A percentile compares a stretch with the other conserved stretches of the same genome.
Conservation (phyloP, 805 yeast genomes). For the Lipomyces anomalus region DNA sequence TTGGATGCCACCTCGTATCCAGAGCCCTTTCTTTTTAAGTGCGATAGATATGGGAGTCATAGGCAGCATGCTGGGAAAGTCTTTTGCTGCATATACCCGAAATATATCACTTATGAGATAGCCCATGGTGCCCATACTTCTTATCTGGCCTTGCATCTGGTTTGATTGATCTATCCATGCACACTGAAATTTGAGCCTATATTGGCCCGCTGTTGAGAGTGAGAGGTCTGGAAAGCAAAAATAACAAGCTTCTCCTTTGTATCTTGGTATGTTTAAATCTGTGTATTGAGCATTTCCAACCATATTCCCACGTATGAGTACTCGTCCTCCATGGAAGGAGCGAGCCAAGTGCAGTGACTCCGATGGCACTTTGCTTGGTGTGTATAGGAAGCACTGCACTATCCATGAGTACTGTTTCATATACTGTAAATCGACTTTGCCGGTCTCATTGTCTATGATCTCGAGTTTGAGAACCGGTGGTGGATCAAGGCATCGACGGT, state of each 20-base stretch:
- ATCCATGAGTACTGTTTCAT: slow-evolving; percentile 20
- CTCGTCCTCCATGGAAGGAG: slow-evolving; percentile 7
- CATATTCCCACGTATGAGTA: slow-evolving; percentile 22
- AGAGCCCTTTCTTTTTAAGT: slow-evolving; percentile 19
- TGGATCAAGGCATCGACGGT: slow-evolving; percentile 24
- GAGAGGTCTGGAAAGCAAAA: slow-evolving; percentile 34
- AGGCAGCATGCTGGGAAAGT: slow-evolving; percentile 32
- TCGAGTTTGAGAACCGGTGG: slow-evolving; percentile 24
- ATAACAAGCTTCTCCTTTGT: slow-evolving; percentile 22
- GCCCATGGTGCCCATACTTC: slow-evolving; percentile 23
- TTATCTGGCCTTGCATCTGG: slow-evolving; percentile 9
- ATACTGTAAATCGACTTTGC: slow-evolving; percentile 11
- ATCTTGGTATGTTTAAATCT: slow-evolving; percentile 14
- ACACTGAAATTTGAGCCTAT: slow-evolving; percentile 29
- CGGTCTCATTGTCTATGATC: slow-evolving; percentile 7
- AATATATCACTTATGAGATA: slow-evolving; percentile 25
- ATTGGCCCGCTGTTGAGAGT: slow-evolving; percentile 33
- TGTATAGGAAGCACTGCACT: slow-evolving; percentile 15
- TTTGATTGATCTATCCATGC: slow-evolving; percentile 28
- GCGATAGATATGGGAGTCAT: slow-evolving; percentile 19
- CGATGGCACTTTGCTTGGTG: slow-evolving; percentile 5
- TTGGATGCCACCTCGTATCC: slow-evolving; percentile 23
- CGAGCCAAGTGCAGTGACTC: neutral
- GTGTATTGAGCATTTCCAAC: slow-evolving; percentile 16
- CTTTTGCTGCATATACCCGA: slow-evolving; percentile 34